Conservation (phyloP, 345 rosid genomes). For the Conringia planisiliqua region DNA sequence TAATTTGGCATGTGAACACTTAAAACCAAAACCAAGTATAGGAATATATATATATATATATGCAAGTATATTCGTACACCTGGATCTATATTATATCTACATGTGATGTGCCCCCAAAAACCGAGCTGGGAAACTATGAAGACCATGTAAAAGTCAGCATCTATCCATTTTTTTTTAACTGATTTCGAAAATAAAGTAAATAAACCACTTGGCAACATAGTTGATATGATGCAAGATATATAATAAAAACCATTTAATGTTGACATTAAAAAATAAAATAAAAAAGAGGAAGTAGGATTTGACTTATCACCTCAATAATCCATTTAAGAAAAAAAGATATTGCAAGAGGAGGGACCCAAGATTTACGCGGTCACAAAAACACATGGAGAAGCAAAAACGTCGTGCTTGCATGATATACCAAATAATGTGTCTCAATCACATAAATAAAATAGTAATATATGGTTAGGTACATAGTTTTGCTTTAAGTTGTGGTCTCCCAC, state of each 20-base stretch:
- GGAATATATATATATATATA: not conserved
- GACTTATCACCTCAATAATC: conserved; percentile 5
- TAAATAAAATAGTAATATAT: not conserved
- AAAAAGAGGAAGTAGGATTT: not conserved
- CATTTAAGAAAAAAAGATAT: not conserved
- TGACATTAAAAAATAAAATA: not conserved
- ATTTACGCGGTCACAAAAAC: conserved; percentile 32
- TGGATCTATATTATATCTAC: conserved; percentile 8
- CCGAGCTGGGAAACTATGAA: not conserved
- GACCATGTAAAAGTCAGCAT: conserved; percentile 5
- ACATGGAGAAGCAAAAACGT: conserved; percentile 21
- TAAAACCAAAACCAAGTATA: not conserved
- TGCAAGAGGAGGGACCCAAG: conserved; percentile 13
- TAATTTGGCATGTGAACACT: conserved; percentile 20
- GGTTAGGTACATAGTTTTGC: conserved; percentile 20
- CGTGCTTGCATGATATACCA: conserved; percentile 33
- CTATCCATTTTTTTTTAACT: not conserved
- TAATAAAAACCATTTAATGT: not conserved
- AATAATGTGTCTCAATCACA: conserved; percentile 29
- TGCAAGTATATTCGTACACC: conserved; percentile 14
- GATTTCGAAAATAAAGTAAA: not conserved
- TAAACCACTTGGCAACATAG: not conserved
- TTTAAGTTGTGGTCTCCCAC: conserved; percentile 29
- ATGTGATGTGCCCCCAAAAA: conserved; percentile 12
- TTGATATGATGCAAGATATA: conserved; percentile 2